Percentiles rank a stretch among this genome's conserved stretches.
Evolutionary conservation across 768 basidiomycete genomes (phyloP).

Genomic region (Suillus subalutaceus): DNA sequence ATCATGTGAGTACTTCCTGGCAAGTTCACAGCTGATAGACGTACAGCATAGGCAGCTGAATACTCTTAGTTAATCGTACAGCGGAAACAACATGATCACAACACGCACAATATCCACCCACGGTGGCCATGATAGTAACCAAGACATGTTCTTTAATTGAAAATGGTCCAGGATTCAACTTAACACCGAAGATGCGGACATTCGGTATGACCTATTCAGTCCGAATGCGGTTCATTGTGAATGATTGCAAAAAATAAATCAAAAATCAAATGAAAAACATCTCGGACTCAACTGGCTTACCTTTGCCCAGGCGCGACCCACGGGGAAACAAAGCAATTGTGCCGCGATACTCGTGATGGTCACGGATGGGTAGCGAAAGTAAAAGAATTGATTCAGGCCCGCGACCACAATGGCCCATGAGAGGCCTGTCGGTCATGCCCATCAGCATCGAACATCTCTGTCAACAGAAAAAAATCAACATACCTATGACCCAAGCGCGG

Average conservation of each 20-base stretch:
- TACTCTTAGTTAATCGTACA: constrained; percentile 10
- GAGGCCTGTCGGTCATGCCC: constrained; percentile 27
- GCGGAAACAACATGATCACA: background rate
- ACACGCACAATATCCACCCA: constrained; percentile 35
- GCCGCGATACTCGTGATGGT: constrained; percentile 56
- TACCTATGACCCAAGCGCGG: constrained; percentile 62
- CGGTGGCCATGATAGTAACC: constrained; percentile 68
- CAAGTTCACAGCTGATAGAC: background rate
- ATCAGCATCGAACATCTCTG: background rate
- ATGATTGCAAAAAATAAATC: background rate
- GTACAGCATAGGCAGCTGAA: constrained; percentile 50
- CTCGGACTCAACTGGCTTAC: constrained; percentile 17
- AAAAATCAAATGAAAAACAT: background rate
- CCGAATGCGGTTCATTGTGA: background rate
- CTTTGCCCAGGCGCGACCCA: constrained; percentile 67
- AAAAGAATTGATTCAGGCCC: constrained; percentile 81
- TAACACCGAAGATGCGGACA: constrained; percentile 56
- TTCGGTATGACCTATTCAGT: constrained; percentile 47
- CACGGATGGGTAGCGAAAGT: constrained; percentile 63
- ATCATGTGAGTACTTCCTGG: constrained; percentile 5
- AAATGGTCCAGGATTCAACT: constrained; percentile 75
- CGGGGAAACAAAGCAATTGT: constrained; percentile 68
- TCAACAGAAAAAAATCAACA: constrained; percentile 13
- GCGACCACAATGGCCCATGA: constrained; percentile 62
- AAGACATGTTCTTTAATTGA: constrained; percentile 75